These are phyloP conservation scores for Bimuria novae-zelandiae DNA, from an alignment of 2,329 filamentous ascomycete genomes.

Conservation along the genomic window DNA sequence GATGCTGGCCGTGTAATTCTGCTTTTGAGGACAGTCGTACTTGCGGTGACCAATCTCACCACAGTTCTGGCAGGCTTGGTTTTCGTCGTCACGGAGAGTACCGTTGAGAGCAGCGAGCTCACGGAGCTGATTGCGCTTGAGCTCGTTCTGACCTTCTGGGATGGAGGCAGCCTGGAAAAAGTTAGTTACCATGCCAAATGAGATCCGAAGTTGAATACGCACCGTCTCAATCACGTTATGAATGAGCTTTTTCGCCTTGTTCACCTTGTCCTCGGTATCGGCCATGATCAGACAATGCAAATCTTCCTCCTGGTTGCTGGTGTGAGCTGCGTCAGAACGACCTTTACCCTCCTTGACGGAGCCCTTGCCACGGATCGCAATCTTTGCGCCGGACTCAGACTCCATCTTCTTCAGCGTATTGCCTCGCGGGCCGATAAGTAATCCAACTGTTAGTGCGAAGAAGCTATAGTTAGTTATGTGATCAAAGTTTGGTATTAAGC, in stretches of 20 bases:
- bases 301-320: constrained; percentile 99
- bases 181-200: constrained; percentile 34
- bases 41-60: constrained; percentile 98
- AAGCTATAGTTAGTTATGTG: constrained; percentile 84
- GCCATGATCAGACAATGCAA: constrained; percentile 99
- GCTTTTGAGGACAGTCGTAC: constrained; percentile 96
- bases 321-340: constrained; percentile 96
- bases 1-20: constrained; percentile 98
- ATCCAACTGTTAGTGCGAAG: constrained; percentile 86
- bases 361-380: constrained; percentile 98
- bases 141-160: constrained; percentile 96
- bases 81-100: constrained; percentile 97
- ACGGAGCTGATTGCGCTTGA: constrained; percentile 97
- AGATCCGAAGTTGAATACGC: constrained; percentile 50
- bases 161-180: constrained; percentile 84
- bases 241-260: constrained; percentile 97
- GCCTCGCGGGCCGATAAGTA: constrained; percentile 99
- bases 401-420: constrained; percentile 99
- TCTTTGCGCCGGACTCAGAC: constrained; percentile 94
- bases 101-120: constrained; percentile 98
- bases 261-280: constrained; percentile 98
- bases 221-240: constrained; percentile 99
- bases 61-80: constrained; percentile 98
- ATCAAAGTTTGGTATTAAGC: constrained; percentile 45
- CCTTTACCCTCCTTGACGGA: constrained; percentile 99